Conservation (phyloP, 2,329 filamentous ascomycete species). For the Drechslerella dactyloides region DNA sequence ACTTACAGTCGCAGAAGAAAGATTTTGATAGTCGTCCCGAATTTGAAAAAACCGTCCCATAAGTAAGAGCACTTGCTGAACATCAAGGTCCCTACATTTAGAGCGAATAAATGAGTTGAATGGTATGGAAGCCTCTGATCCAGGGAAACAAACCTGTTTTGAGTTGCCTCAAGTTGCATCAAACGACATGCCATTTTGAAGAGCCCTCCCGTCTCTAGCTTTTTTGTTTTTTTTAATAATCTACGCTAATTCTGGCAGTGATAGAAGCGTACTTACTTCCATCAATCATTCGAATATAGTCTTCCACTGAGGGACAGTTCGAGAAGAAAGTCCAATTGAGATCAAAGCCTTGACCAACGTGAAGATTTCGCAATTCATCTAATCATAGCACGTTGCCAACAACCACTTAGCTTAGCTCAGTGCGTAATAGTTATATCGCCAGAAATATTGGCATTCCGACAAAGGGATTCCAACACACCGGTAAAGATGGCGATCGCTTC, state of each 20-base stretch:
- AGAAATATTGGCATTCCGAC: too few relatives aligned
- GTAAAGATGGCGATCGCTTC: constrained; percentile 15
- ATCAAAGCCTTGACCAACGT: constrained; percentile 3
- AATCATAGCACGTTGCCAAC: too few relatives aligned
- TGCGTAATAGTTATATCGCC: too few relatives aligned
- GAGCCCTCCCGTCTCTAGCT: constrained; percentile 27
- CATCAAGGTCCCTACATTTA: constrained; percentile 16
- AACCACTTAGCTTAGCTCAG: too few relatives aligned
- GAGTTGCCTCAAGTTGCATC: constrained; percentile 21
- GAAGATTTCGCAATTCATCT: not conserved
- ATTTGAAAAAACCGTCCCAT: constrained; percentile 40
- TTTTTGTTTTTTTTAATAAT: constrained; percentile 1
- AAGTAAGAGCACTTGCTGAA: constrained; percentile 21
- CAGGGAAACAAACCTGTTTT: constrained; percentile 15
- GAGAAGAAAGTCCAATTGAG: not conserved
- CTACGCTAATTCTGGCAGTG: not conserved
- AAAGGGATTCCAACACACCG: too few relatives aligned
- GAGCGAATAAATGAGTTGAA: not conserved
- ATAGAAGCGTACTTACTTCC: not conserved
- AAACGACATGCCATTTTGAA: constrained; percentile 31
- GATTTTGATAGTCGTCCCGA: constrained; percentile 31
- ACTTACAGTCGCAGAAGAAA: constrained; percentile 21
- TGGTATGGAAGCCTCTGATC: not conserved
- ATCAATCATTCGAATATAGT: constrained; percentile 6
- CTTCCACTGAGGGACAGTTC: not conserved